Evolutionary conservation across 2,329 filamentous ascomycete species (phyloP).

Genomic region (Zopfia rhizophila): DNA sequence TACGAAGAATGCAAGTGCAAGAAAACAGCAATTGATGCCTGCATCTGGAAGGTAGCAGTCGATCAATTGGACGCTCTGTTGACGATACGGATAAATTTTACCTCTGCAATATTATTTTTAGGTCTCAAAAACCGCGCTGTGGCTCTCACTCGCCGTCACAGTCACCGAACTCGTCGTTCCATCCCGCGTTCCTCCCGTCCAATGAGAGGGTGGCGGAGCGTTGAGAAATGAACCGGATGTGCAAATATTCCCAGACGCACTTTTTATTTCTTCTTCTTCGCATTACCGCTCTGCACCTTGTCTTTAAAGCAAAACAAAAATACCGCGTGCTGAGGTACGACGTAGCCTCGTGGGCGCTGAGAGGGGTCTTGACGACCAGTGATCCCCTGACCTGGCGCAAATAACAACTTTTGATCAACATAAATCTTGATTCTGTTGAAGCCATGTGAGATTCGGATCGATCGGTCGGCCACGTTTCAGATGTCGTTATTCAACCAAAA

Average conservation of each 20-base stretch:
- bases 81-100: not conserved
- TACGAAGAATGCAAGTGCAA: conserved; percentile 1
- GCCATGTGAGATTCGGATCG: conserved; percentile 21
- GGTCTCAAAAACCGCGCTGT: too few species aligned
- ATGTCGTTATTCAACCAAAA: conserved; percentile 13
- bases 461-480: conserved; percentile 18
- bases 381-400: not conserved
- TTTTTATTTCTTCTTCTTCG: not conserved
- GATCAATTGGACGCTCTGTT: not conserved
- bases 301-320: conserved; percentile 3
- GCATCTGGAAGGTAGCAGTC: conserved; percentile 20
- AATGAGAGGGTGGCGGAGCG: not conserved
- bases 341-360: conserved; percentile 8
- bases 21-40: conserved; percentile 5
- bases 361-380: not conserved
- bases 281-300: not conserved
- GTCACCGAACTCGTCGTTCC: not conserved
- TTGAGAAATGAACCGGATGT: not conserved
- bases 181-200: not conserved
- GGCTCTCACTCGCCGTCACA: not conserved
- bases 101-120: too few species aligned
- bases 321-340: not conserved
- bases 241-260: too few species aligned
- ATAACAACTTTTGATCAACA: conserved; percentile 1
- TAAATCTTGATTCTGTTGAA: conserved; percentile 5